These are phyloP conservation scores for Amphirosellinia nigrospora DNA, from an alignment of 495 filamentous ascomycete species.

Conservation along the genomic window DNA sequence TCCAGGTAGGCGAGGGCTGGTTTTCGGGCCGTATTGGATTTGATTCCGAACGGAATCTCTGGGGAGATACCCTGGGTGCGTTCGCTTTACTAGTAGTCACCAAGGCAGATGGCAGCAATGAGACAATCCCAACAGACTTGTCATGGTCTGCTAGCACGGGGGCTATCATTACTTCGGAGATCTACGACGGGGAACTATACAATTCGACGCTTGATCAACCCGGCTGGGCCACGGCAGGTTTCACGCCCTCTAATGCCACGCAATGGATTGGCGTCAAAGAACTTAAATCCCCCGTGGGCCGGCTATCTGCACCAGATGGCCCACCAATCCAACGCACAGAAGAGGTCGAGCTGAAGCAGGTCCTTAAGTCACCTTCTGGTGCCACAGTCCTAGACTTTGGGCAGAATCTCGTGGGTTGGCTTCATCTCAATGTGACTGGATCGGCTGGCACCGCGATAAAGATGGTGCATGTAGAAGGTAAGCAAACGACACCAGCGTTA, in stretches of 20 bases:
- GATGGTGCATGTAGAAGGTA: conserved; percentile 54
- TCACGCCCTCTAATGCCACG: conserved; percentile 34
- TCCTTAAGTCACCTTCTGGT: conserved; percentile 52
- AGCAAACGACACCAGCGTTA: neutral
- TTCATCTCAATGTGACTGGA: conserved; percentile 46
- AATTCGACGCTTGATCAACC: conserved; percentile 42
- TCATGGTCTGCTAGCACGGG: conserved; percentile 52
- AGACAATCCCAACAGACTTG: conserved; percentile 47
- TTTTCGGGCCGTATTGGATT: conserved; percentile 58
- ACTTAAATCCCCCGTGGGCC: conserved; percentile 33
- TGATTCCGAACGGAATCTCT: conserved; percentile 43
- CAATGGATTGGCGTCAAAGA: conserved; percentile 34
- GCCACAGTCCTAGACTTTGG: conserved; percentile 61
- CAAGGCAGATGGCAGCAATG: conserved; percentile 26
- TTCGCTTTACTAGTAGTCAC: conserved; percentile 51
- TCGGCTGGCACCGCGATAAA: conserved; percentile 44
- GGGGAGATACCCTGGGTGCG: conserved; percentile 53
- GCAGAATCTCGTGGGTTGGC: conserved; percentile 61
- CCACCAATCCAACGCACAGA: conserved; percentile 47
- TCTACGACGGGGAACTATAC: conserved; percentile 62
- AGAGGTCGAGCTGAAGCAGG: conserved; percentile 42
- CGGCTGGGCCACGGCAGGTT: conserved; percentile 32
- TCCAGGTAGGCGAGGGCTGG: conserved; percentile 63
- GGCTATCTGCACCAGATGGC: conserved; percentile 46
- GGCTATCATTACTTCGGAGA: conserved; percentile 52